Base-by-base conservation (phyloP, 2,329 filamentous ascomycete species). In the Fusarium sp. region DNA sequence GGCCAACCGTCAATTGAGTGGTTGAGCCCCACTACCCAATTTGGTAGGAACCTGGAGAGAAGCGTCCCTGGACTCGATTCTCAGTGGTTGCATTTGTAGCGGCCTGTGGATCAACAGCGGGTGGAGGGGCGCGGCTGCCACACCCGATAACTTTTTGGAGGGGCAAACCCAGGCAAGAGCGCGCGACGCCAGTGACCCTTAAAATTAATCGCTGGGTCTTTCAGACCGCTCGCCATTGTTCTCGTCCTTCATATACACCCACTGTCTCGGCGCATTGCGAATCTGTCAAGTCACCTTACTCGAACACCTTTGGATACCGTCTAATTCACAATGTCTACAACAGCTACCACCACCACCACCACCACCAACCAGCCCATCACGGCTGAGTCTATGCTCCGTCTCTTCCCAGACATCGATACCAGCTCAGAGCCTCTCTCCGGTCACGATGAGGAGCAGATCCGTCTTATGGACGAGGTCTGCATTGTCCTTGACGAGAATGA, bases 381-480 rank as follows among this genome's bases (percentile, higher is more conserved):
- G 55, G 93, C 94, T 20, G 89, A 96, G 75, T 93, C 92, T 76
- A 93, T 99, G 75, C 86, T 95, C 63, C 90, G 89, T 68, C 88
- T 98, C 50, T 98, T 98, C 81, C 93, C 94, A 55, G 94, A 98
- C 79, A 88, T 90, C 80, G 86, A 92, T 81, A 89, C 89, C 65
- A 88, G 85, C 77, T 90, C 90, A 69, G 86, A 88, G 55, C 93
- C 93, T 62, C 87, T 98, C 46, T 91, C 91, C 59, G 96, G 95
- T 54, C 97, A 98, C 84, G 94, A 98, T 84, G 95, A 93, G 80
- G 95, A 98, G 85, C 96, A 99, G 84, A 97, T 98, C 76, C 91
- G 95, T 53, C 84, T 99, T 76, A 99, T 99, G 96, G 95, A 99
- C 77, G 96, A 98, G 84, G 92, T 98, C 51, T 99, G 96, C 87